These are phyloP conservation scores for Talaromyces pinophilus DNA, from an alignment of 2,329 filamentous ascomycete species.

Conservation along the genomic window DNA sequence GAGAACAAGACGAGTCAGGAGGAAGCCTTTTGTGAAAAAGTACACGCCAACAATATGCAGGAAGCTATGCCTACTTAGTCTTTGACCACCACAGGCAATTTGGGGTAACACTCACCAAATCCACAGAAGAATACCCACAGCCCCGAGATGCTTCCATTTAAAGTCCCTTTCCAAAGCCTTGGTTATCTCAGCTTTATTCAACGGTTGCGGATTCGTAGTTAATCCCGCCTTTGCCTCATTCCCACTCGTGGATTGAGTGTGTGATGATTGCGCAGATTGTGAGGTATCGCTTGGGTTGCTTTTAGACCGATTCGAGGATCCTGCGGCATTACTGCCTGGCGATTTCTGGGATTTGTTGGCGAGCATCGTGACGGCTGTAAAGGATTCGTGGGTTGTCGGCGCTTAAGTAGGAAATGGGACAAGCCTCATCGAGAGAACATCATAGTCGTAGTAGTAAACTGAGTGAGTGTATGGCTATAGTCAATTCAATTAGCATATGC, in stretches of 20 bases:
- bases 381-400: neutral
- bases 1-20: constrained; percentile 80
- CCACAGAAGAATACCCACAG: constrained; percentile 43
- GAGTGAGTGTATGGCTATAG: neutral
- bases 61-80: constrained; percentile 44
- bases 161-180: constrained; percentile 41
- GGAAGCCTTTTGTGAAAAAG: constrained; percentile 92
- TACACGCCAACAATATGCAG: constrained; percentile 81
- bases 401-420: neutral
- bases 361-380: constrained; percentile 4
- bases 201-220: constrained; percentile 25
- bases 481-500: neutral
- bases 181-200: constrained; percentile 34
- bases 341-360: neutral
- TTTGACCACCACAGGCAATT: neutral
- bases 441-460: neutral
- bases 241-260: neutral
- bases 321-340: neutral
- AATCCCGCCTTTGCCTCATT: neutral
- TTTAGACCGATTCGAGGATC: neutral
- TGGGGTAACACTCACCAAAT: constrained; percentile 39
- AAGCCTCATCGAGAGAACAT: constrained; percentile 12
- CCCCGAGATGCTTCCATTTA: constrained; percentile 40
- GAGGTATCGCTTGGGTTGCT: neutral
- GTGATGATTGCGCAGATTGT: neutral